Percentiles rank a stretch among this genome's conserved stretches.
Evolutionary conservation across 2,329 filamentous ascomycete species (phyloP).

Genomic region (Alternaria solani): DNA sequence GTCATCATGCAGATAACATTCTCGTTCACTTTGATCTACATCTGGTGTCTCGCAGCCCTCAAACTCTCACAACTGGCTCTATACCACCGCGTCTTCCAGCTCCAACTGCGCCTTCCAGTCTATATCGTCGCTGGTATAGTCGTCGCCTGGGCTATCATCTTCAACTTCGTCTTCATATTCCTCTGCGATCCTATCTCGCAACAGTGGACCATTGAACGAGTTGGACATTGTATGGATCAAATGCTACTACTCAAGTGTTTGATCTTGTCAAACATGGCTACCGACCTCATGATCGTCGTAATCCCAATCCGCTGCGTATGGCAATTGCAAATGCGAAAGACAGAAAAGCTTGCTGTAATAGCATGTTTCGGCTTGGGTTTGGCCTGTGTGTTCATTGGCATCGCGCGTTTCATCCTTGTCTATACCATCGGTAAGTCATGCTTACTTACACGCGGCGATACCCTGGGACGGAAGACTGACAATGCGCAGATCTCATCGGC

Average conservation of each 20-base stretch:
- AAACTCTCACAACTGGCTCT: constrained; percentile 33
- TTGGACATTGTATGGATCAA: constrained; percentile 35
- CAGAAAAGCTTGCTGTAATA: constrained; percentile 32
- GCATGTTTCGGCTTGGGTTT: constrained; percentile 31
- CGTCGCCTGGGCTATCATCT: constrained; percentile 28
- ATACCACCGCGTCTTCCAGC: constrained; percentile 27
- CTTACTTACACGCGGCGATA: not conserved
- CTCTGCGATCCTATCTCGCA: constrained; percentile 34
- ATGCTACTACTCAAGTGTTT: constrained; percentile 29
- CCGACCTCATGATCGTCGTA: constrained; percentile 26
- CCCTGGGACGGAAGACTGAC: not conserved
- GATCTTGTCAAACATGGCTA: constrained; percentile 29
- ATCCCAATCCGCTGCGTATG: constrained; percentile 28
- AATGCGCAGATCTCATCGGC: constrained; percentile 23
- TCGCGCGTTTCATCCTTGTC: constrained; percentile 32
- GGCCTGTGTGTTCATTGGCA: constrained; percentile 29
- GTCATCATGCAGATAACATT: constrained; percentile 35
- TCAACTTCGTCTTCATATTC: constrained; percentile 35
- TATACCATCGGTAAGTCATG: constrained; percentile 23
- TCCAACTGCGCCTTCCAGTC: constrained; percentile 21
- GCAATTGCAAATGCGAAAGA: constrained; percentile 34
- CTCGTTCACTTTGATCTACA: constrained; percentile 31
- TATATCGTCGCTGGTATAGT: constrained; percentile 27
- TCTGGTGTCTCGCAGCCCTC: constrained; percentile 29
- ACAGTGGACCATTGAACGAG: constrained; percentile 31